Evolutionary conservation across 2,329 filamentous ascomycete species (phyloP).

Genomic region (Curvularia eragrostidis): DNA sequence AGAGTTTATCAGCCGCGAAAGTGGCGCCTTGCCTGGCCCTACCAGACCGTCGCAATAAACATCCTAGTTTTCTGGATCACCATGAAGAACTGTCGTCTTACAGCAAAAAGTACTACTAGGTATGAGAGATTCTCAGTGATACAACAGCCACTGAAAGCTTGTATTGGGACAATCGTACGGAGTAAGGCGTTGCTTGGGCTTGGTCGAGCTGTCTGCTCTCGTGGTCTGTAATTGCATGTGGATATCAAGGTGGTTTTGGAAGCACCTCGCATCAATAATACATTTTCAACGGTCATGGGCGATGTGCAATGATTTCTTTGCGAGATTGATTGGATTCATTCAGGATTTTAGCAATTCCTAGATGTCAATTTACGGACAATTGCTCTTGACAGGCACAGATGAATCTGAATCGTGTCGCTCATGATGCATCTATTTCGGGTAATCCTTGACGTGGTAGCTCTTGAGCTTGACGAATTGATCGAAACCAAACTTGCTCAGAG

Average conservation of each 20-base stretch:
- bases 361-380: background rate
- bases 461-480: slow-evolving; percentile 97
- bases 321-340: background rate
- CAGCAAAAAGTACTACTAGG: slow-evolving; percentile 1
- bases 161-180: slow-evolving; percentile 26
- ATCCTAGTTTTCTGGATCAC: too few relatives aligned
- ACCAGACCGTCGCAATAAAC: too few relatives aligned
- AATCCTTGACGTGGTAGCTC: slow-evolving; percentile 91
- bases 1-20: too few relatives aligned
- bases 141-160: slow-evolving; percentile 19
- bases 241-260: background rate
- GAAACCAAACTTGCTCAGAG: slow-evolving; percentile 87
- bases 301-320: background rate
- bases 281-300: background rate
- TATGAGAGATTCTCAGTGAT: slow-evolving; percentile 7
- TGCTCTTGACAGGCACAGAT: slow-evolving; percentile 23
- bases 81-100: background rate
- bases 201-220: too few relatives aligned
- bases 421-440: slow-evolving; percentile 59
- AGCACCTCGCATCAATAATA: background rate
- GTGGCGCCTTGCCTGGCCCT: too few relatives aligned
- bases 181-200: background rate
- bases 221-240: background rate
- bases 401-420: slow-evolving; percentile 17
- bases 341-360: background rate